Conservation (phyloP, 2,329 filamentous ascomycete genomes). For the Harringtonia aguacate region DNA sequence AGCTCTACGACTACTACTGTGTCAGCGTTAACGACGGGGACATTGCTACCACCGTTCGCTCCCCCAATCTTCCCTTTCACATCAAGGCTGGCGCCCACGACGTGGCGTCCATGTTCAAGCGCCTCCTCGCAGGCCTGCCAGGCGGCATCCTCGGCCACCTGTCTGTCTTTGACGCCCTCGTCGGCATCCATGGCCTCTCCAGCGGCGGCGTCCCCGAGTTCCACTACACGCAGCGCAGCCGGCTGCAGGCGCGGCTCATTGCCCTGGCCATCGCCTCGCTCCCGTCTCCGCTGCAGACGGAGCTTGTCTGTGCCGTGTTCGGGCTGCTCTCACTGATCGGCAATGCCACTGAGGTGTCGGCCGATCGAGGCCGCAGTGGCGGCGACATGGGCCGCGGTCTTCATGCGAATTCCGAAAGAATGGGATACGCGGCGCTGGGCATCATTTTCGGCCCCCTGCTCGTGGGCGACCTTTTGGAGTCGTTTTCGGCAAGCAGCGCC, state of each 20-base stretch:
- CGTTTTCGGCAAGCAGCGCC: constrained; percentile 34
- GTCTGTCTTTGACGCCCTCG: constrained; percentile 48
- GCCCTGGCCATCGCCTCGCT: constrained; percentile 51
- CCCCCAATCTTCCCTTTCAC: constrained; percentile 47
- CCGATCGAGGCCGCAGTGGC: constrained; percentile 25
- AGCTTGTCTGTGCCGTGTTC: constrained; percentile 57
- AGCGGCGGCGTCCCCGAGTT: constrained; percentile 33
- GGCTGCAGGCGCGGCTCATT: constrained; percentile 52
- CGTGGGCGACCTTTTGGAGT: constrained; percentile 43
- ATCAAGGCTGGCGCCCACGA: constrained; percentile 52
- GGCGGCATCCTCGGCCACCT: constrained; percentile 57
- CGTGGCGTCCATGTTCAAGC: constrained; percentile 57
- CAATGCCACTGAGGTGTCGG: constrained; percentile 39
- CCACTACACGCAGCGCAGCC: constrained; percentile 41
- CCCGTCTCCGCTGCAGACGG: constrained; percentile 47
- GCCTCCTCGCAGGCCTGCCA: constrained; percentile 49
- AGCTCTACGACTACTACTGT: constrained; percentile 55
- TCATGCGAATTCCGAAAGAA: constrained; percentile 45
- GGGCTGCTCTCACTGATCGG: constrained; percentile 53
- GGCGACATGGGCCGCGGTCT: no score
- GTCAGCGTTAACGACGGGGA: constrained; percentile 31
- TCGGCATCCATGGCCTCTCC: constrained; percentile 48
- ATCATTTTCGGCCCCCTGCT: constrained; percentile 57
- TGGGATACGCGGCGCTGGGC: constrained; percentile 53
- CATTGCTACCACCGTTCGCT: constrained; percentile 47